phyloP scores from a whole-genome alignment of 192 early-diverging fungal genomes.

The Physocladia obscura region DNA sequence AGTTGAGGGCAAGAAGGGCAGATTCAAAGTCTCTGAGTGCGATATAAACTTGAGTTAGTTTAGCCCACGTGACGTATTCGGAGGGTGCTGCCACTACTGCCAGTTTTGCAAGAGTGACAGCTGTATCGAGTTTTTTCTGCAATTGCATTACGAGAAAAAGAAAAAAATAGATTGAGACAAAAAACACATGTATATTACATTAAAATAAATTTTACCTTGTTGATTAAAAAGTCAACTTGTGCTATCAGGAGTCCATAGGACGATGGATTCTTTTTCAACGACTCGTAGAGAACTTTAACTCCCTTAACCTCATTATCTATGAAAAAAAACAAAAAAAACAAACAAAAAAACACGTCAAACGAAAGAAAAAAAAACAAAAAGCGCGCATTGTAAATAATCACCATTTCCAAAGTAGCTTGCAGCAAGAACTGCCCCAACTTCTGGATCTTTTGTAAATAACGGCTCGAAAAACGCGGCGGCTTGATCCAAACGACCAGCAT shows the following conservation, averaged over 20 bases:
- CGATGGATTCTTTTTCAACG: conserved; percentile 73
- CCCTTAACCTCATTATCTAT: conserved; percentile 91
- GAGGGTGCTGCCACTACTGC: conserved; percentile 93
- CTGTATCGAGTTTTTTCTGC: conserved; percentile 68
- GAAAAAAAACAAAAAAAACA: not conserved
- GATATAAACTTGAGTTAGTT: conserved; percentile 90
- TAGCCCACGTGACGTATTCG: conserved; percentile 94
- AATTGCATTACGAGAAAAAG: not conserved
- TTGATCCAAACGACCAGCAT: conserved; percentile 75
- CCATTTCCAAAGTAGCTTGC: conserved; percentile 62
- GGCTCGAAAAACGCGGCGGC: conserved; percentile 81
- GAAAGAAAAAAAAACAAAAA: conserved; percentile 54
- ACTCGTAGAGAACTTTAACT: conserved; percentile 81
- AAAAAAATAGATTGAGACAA: not conserved
- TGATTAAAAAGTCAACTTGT: conserved; percentile 84
- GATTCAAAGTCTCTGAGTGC: conserved; percentile 80
- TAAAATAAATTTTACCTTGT: conserved; percentile 56
- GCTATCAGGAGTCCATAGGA: conserved; percentile 84
- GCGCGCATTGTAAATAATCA: conserved; percentile 20
- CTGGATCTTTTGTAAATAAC: conserved; percentile 77
- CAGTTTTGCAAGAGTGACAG: conserved; percentile 84
- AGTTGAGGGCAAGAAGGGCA: conserved; percentile 94
- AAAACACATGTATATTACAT: no score
- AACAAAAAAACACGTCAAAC: conserved; percentile 33
- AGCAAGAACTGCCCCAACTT: conserved; percentile 86